Evolutionary conservation across 2,329 filamentous ascomycete species (phyloP).

Genomic region (Aspergillus ochraceoroseus): DNA sequence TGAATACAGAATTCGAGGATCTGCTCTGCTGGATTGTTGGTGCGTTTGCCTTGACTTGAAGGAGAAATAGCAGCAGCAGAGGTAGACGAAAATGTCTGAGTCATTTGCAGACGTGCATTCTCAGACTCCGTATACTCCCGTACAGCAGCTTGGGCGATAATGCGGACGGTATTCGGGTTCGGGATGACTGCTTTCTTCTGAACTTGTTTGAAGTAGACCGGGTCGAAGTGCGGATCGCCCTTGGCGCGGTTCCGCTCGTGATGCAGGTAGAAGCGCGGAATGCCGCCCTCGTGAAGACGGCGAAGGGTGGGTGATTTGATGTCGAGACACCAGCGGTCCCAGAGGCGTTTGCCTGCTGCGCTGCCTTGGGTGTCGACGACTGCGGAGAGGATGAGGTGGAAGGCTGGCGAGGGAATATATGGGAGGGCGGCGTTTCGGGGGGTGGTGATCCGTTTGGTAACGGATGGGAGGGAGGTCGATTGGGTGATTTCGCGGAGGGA

Average conservation of each 20-base stretch:
- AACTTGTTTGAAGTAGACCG: slow-evolving; percentile 22
- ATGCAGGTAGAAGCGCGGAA: slow-evolving; percentile 24
- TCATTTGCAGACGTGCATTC: slow-evolving; percentile 1
- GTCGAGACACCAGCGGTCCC: slow-evolving; percentile 46
- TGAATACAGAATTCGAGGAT: slow-evolving; percentile 35
- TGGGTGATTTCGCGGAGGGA: slow-evolving; percentile 27
- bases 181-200: slow-evolving; percentile 31
- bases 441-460: slow-evolving; percentile 12
- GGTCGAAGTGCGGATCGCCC: slow-evolving; percentile 28
- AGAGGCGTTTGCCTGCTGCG: slow-evolving; percentile 45
- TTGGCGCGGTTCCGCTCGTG: slow-evolving; percentile 22
- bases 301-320: slow-evolving; percentile 18
- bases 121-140: slow-evolving; percentile 23
- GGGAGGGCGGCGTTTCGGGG: slow-evolving; percentile 20
- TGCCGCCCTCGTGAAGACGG: slow-evolving; percentile 28
- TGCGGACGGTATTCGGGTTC: slow-evolving; percentile 35
- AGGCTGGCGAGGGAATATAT: slow-evolving; percentile 39
- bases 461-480: slow-evolving; percentile 18
- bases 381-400: slow-evolving; percentile 53
- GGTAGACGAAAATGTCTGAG: slow-evolving; percentile 2
- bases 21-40: slow-evolving; percentile 17
- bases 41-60: slow-evolving; percentile 11
- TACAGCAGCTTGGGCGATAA: slow-evolving; percentile 35
- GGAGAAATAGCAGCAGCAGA: background rate
- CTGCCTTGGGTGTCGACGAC: slow-evolving; percentile 50